Evolutionary conservation across 306 rosid genomes (phyloP), one percentile per base, ranked within the genome.

Genomic region (barrel medic (Medicago truncatula)): DNA sequence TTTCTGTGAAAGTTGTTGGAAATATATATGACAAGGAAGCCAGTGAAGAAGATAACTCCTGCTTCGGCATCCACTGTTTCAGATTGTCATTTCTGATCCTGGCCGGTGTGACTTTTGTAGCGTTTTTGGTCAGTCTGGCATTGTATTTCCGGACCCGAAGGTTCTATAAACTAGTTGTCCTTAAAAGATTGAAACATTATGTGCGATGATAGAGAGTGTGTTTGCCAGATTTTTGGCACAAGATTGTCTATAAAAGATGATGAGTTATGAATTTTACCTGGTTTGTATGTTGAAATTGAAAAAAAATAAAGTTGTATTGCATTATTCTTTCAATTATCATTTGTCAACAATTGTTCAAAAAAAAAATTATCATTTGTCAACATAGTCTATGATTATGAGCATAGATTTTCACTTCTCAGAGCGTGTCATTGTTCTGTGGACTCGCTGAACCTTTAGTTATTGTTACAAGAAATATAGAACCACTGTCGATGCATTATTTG

Each of bases 1-100:
- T 95, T n/a, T 92, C 97, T 8, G 97, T 92, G 18, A 78, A 82
- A 76, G 84, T 90, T 18, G 93, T 92, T 41, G 98, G 97, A 52
- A 89, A 81, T 80, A 81, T 92, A 13, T 95, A 90, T 6, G 98
- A 90, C 70, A 78, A 28, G 80, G 88, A 92, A 79, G 90, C 93
- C 5, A 57, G 75, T 1, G 36, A 23, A 25, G 75, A 80, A 40
- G 82, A 79, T 53, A 77, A 83, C 60, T 58, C 86, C 6, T 95
- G 98, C 86, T 58, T 38, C 0, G 97, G 98, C 43, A 76, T 71
- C 18, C 91, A 74, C 70, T 95, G 99, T 79, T 95, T 92, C 85
- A 87, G 82, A 87, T 10, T 61, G 34, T 92, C 99, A 1, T 90
- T 89, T 78, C 39, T 92, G 18, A 85, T 95, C 76, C 85, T 92